Conservation (phyloP, 306 rosid genomes). For the Cucurbita pepo region DNA sequence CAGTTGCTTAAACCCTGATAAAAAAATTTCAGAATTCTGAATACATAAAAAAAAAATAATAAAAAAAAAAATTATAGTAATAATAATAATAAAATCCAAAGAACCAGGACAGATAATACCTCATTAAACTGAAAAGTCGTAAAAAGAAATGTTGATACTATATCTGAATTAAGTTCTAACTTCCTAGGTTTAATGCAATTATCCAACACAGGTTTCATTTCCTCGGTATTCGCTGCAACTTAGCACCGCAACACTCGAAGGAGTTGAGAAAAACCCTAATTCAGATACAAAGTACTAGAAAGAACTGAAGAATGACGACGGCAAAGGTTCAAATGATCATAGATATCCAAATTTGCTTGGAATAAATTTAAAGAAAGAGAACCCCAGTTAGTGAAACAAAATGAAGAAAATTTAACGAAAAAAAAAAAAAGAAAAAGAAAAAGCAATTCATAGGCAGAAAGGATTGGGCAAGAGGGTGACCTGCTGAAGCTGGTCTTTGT, state of each 20-base stretch:
- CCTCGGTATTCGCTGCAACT: background rate
- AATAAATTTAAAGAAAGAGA: background rate
- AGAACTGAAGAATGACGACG: background rate
- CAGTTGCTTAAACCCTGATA: background rate
- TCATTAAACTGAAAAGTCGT: background rate
- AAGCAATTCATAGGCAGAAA: background rate
- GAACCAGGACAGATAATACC: background rate
- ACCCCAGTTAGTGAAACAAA: background rate
- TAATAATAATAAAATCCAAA: background rate
- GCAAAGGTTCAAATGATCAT: background rate
- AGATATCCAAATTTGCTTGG: background rate
- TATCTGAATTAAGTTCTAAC: background rate
- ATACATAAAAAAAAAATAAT: no score
- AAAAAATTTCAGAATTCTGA: background rate
- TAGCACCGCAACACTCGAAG: background rate
- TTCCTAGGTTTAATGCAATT: background rate
- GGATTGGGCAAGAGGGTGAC: constrained; percentile 7
- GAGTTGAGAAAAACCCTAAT: background rate
- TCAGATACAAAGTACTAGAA: background rate
- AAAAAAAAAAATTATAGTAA: background rate
- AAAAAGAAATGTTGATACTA: background rate
- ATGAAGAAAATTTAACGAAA: no score
- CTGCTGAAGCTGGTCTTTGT: constrained; percentile 77
- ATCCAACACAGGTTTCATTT: background rate
- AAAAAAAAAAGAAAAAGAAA: no score